Evolutionary conservation across 2,329 filamentous ascomycete genomes (phyloP), one percentile per base, ranked within the genome.

Genomic region (Trichoderma gracile): DNA sequence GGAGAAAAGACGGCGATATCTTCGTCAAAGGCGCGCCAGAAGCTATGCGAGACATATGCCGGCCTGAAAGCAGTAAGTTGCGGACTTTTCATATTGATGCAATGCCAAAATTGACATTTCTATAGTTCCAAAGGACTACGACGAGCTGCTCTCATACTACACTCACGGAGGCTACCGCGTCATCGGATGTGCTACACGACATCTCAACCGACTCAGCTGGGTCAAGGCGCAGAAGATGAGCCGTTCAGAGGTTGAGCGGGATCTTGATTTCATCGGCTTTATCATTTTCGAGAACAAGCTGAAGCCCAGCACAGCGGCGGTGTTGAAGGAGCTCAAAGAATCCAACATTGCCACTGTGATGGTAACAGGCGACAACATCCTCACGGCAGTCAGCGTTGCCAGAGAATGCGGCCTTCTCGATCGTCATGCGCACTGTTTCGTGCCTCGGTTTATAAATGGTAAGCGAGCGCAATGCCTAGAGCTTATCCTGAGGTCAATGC

Each of bases 231-330:
- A 98, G 73, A 97, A 96, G 79, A 93, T 98, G 89, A 90, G 88
- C 70, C 89, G 95, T 33, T 80, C 88, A 45, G 91, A 97, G 60
- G 93, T 91, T 9, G 95, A 99, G 76, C 89, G 86, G 3, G 83
- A 88, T 38, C 84, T 99, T 12, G 87, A 94, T 52, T 98, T 99
- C 73, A 84, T 93, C 42, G 95, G 95, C 5, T 99, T 99, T 78
- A 98, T 99, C 73, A 89, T 99, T 61, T 99, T 99, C 71, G 95
- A 99, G 78, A 99, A 99, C 79, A 99, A 99, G 78, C 80, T 99
- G 67, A 99, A 99, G 76, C 89, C 91, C 1, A 93, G 86, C 21
- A 97, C 94, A 0, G 84, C 91, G 1, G 84, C 84, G 1, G 90
- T 97, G 40, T 86, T 99, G 27, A 84, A 90, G 63, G 93, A 98